Base-by-base conservation (phyloP, 2,329 filamentous ascomycete genomes). In the Diaporthe vexans region DNA sequence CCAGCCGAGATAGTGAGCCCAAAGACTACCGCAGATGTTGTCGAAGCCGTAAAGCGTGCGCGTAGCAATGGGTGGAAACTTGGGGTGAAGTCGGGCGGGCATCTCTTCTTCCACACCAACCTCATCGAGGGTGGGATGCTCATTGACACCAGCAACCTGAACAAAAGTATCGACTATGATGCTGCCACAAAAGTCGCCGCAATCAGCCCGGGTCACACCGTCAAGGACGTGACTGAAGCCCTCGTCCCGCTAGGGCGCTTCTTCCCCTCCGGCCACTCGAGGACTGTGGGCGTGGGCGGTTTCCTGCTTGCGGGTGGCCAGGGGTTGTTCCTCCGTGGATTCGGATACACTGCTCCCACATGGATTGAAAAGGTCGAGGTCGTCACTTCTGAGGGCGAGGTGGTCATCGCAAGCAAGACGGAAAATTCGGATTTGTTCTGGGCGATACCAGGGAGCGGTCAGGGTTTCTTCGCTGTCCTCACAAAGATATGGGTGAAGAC, bases 391-490 rank as follows among this genome's bases (percentile, higher is more conserved):
- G 58, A 46, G 4, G 58, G 58, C 24, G 37, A 46, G 37, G 24
- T 63, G 24, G 37, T 63, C 24, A 29, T 46, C 37, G 37, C 58
- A 10, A 63, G 58, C 37, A 63, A 63, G 58, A 63, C 37, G 19
- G 58, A 63, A 24, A 63, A 63, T 29, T 5, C 37, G 0, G 58
- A 46, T 7, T 7, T 63, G 24, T 63, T 63, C 24, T 63, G 58
- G 58, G 58, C 58, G 7, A 9, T 46, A 1, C 58, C 37, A 0
- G 58, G 58, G 9, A 63, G 58, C 11, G 58, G 58, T 13, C 37
- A 21, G 8, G 58, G 37, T 0, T 63, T 63, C 37, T 63, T 63
- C 15, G 37, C 37, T 1, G 58, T 63, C 15, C 4, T 63, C 37
- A 63, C 58, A 6, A 63, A 24, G 1, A 46, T 63, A 8, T 63